phyloP scores from a whole-genome alignment of 257 asterid species.

The Eustoma russellianum region DNA sequence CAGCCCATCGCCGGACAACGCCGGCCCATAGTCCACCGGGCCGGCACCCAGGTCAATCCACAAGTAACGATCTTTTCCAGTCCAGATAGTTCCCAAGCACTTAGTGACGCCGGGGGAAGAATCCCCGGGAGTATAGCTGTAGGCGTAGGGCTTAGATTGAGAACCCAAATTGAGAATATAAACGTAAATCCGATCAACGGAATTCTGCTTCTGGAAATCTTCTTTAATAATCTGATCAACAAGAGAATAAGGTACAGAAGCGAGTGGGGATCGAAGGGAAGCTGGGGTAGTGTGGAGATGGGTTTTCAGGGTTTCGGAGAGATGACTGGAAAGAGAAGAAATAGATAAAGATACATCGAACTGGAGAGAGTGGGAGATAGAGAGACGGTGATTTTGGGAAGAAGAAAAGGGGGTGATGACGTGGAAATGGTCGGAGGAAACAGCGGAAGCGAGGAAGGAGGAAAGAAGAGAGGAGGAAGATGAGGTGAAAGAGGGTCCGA shows the following conservation, averaged over 20 bases:
- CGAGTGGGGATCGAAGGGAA: slow-evolving; percentile 50
- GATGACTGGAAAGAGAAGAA: slow-evolving; percentile 31
- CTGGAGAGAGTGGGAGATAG: slow-evolving; percentile 76
- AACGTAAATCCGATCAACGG: slow-evolving; percentile 48
- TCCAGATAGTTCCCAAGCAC: slow-evolving; percentile 83
- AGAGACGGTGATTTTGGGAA: slow-evolving; percentile 41
- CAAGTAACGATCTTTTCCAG: slow-evolving; percentile 76
- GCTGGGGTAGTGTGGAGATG: slow-evolving; percentile 38
- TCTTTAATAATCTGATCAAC: slow-evolving; percentile 46
- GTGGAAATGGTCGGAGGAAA: slow-evolving; percentile 81
- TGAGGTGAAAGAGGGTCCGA: slow-evolving; percentile 62
- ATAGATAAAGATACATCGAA: slow-evolving; percentile 41
- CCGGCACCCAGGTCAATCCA: slow-evolving; percentile 98
- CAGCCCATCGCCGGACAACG: slow-evolving; percentile 84
- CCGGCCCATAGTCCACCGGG: slow-evolving; percentile 96
- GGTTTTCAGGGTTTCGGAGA: slow-evolving; percentile 39
- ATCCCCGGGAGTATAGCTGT: slow-evolving; percentile 68
- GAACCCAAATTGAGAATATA: slow-evolving; percentile 65
- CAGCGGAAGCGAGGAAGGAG: slow-evolving; percentile 52
- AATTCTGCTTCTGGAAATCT: slow-evolving; percentile 55
- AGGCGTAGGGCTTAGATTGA: slow-evolving; percentile 51
- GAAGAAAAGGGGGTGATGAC: slow-evolving; percentile 67
- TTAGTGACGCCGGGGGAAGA: slow-evolving; percentile 65
- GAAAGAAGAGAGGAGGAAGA: slow-evolving; percentile 52
- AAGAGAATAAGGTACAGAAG: slow-evolving; percentile 47